Base-by-base conservation (phyloP, 352 stramenopile species). In the Globisporangium lucens region DNA sequence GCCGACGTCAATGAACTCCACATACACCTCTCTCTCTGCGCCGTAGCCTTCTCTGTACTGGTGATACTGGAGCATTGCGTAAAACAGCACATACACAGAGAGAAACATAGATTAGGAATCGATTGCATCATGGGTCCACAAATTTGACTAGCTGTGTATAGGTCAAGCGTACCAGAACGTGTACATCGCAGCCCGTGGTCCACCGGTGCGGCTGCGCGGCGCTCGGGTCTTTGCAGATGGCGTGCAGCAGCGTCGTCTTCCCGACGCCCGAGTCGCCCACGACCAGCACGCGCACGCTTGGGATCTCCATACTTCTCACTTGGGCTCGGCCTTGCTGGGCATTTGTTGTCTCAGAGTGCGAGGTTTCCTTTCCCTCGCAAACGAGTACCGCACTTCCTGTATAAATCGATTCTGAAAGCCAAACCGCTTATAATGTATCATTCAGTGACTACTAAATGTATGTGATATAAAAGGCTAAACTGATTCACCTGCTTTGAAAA, bases 1-100 rank as follows among this genome's bases (percentile, higher is more conserved):
- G 27, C 89, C 87, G 17, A 96, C 85, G 57, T 96, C 89, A 22
- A 95, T 69, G 51, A 96, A 94, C 74, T 96, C 89, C 15, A 96
- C 74, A 55, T 89, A 91, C 65, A 85, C 72, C 43, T 93, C 76
- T 17, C 74, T 78, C 56, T 77, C 75, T 10, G 62, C 55, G 36
- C 75, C 71, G 27, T 76, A 81, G 13, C 43, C 56, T n/a, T 85
- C 75, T 27, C 73, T 70, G 63, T 79, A 69, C 22, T 66, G 66
- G 33, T 80, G 71, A 46, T 77, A 59, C 78, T 85, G 59, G 15
- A 29, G 20, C 20, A 61, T 1, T 17, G 8, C 29, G 13, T 12
- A 41, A 56, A 56, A 29, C 22, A 24, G 36, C 29, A 64, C 13
- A 52, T 30, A 60, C 1, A 62, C 53, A 49, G 17, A 51, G 17